Conservation (phyloP, 805 yeast species). For the Spathaspora hagerdaliae region DNA sequence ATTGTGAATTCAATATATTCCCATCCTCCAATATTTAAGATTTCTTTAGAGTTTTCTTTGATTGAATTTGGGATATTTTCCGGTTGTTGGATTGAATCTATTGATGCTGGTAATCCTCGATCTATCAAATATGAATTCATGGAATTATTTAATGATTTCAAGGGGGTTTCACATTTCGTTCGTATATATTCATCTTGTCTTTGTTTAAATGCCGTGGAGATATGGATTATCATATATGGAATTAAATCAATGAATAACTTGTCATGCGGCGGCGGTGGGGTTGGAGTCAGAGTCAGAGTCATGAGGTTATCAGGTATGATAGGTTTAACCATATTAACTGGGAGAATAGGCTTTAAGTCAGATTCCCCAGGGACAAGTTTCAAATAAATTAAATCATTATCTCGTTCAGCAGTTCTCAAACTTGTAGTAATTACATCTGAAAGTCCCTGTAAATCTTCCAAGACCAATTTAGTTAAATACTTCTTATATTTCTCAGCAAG, state of each 20-base stretch:
- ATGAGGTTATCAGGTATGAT: constrained; percentile 17
- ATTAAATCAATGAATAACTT: constrained; percentile 55
- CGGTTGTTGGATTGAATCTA: constrained; percentile 60
- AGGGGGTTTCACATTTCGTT: constrained; percentile 42
- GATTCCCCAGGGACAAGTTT: constrained; percentile 52
- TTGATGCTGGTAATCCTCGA: constrained; percentile 54
- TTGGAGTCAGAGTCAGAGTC: constrained; percentile 20
- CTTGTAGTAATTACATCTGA: constrained; percentile 39
- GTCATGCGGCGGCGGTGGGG: constrained; percentile 3
- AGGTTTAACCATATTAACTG: constrained; percentile 56
- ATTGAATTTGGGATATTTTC: constrained; percentile 56
- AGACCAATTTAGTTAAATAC: constrained; percentile 39
- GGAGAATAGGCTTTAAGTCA: constrained; percentile 39
- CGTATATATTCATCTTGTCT: constrained; percentile 54
- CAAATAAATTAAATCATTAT: constrained; percentile 76
- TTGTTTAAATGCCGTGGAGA: constrained; percentile 64
- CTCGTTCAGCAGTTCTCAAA: constrained; percentile 59
- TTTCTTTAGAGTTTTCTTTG: constrained; percentile 50
- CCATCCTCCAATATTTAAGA: constrained; percentile 52
- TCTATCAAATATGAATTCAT: constrained; percentile 43
- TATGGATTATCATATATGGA: constrained; percentile 64
- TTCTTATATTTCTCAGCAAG: constrained; percentile 37
- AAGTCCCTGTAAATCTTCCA: constrained; percentile 53
- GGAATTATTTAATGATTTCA: constrained; percentile 42
- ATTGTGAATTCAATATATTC: constrained; percentile 37